Conservation (phyloP, 2,329 filamentous ascomycete genomes). For the Ophiostoma sp. region DNA sequence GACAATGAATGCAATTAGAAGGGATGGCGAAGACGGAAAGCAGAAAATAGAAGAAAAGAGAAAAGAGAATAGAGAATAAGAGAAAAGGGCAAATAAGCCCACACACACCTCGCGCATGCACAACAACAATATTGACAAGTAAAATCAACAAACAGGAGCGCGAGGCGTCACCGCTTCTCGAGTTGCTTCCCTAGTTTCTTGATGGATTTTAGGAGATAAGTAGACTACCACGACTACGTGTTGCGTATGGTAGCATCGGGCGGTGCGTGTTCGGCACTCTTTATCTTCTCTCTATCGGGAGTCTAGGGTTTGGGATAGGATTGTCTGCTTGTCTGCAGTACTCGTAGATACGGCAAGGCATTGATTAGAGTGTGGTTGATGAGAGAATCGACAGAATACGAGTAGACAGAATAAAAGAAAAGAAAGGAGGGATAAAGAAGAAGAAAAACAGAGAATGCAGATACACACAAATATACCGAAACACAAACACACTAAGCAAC, state of each 20-base stretch:
- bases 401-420: background rate
- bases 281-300: background rate
- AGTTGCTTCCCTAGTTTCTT: background rate
- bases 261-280: constrained; percentile 14
- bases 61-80: background rate
- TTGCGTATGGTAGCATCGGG: constrained; percentile 7
- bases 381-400: background rate
- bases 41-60: background rate
- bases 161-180: constrained; percentile 13
- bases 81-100: background rate
- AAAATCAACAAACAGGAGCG: background rate
- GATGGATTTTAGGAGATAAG: background rate
- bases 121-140: constrained; percentile 6
- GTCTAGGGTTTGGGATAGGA: no score
- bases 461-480: background rate
- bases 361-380: background rate
- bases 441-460: background rate
- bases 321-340: no score
- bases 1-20: background rate
- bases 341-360: no score
- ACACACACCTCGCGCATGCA: constrained; percentile 6
- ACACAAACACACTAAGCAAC: background rate
- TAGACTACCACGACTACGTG: background rate
- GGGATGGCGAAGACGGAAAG: background rate
- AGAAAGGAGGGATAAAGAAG: background rate